A percentile compares a stretch with the other conserved stretches of the same genome.
Evolutionary conservation across 2,329 filamentous ascomycete species (phyloP).

Genomic region (Epichloe festucae): DNA sequence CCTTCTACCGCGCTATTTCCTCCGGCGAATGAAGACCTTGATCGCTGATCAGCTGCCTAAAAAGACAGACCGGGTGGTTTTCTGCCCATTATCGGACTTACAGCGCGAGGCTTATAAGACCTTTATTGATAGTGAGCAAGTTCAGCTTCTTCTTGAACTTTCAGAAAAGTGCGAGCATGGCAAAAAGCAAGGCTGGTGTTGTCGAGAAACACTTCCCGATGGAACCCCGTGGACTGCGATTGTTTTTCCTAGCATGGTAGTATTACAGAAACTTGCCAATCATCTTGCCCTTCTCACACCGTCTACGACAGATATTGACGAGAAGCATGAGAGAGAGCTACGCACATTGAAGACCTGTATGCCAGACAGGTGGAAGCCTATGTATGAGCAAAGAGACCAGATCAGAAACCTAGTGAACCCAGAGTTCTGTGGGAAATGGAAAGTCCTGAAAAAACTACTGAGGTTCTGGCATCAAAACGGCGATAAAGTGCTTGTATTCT

Average conservation of each 20-base stretch:
- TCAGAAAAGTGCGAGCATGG: constrained; percentile 55
- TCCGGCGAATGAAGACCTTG: constrained; percentile 82
- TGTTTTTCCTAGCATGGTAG: constrained; percentile 75
- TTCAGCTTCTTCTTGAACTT: constrained; percentile 54
- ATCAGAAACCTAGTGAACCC: constrained; percentile 73
- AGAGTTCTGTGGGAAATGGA: constrained; percentile 96
- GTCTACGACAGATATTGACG: constrained; percentile 42
- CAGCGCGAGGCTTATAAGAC: constrained; percentile 76
- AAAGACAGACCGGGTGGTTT: constrained; percentile 89
- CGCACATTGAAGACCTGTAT: constrained; percentile 60
- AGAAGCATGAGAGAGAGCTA: constrained; percentile 69
- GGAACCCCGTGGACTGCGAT: constrained; percentile 58
- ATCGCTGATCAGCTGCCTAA: constrained; percentile 88
- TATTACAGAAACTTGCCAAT: constrained; percentile 78
- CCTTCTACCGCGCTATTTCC: constrained; percentile 77
- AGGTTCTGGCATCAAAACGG: constrained; percentile 81
- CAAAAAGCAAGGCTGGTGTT: constrained; percentile 67
- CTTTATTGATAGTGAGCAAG: constrained; percentile 56
- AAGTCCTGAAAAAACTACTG: constrained; percentile 72
- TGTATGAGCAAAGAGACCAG: constrained; percentile 64
- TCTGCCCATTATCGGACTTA: constrained; percentile 75
- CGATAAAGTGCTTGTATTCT: constrained; percentile 93
- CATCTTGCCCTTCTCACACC: constrained; percentile 86
- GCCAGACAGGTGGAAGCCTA: constrained; percentile 59
- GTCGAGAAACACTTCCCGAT: constrained; percentile 43